A percentile compares a stretch with the other conserved stretches of the same genome.
These are phyloP conservation scores for Claviceps pazoutovae DNA, from an alignment of 2,329 filamentous ascomycete genomes.

Conservation along the genomic window DNA sequence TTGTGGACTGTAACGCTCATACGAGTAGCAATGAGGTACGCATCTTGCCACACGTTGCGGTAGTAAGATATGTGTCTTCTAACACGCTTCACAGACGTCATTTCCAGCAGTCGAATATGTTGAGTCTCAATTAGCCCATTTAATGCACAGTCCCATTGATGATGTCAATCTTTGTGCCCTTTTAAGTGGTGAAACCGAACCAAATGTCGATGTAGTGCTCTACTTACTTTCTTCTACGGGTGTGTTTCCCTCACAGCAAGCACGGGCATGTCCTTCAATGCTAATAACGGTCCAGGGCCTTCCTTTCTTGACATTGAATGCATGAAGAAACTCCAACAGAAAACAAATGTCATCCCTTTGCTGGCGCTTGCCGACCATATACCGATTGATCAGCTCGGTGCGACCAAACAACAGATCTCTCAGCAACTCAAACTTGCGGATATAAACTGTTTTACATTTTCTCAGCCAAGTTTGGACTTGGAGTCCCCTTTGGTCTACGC, in stretches of 20 bases:
- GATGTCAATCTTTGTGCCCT: conserved; percentile 65
- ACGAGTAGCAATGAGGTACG: conserved; percentile 38
- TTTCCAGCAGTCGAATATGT: conserved; percentile 49
- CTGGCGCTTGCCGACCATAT: conserved; percentile 65
- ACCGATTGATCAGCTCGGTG: conserved; percentile 38
- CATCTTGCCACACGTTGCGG: not conserved
- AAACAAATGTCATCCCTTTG: conserved; percentile 77
- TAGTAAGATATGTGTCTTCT: not conserved
- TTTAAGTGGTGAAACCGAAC: conserved; percentile 67
- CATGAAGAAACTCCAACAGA: conserved; percentile 51
- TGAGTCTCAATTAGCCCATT: conserved; percentile 29
- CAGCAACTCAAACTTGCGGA: conserved; percentile 41
- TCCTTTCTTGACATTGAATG: conserved; percentile 47
- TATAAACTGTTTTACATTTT: conserved; percentile 56
- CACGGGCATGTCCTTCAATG: not conserved
- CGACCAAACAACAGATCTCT: conserved; percentile 45
- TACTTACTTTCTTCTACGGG: conserved; percentile 61
- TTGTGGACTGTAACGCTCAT: conserved; percentile 71
- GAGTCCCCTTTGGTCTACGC: conserved; percentile 45
- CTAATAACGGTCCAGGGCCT: conserved; percentile 17
- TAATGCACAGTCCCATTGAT: conserved; percentile 38
- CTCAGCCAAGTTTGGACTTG: conserved; percentile 16
- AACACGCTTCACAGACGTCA: not conserved
- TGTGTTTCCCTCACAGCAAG: conserved; percentile 20
- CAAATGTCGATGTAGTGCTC: conserved; percentile 71